Evolutionary conservation across 108 stramenopile genomes (phyloP).

Genomic region (Epithemia pelagica): DNA sequence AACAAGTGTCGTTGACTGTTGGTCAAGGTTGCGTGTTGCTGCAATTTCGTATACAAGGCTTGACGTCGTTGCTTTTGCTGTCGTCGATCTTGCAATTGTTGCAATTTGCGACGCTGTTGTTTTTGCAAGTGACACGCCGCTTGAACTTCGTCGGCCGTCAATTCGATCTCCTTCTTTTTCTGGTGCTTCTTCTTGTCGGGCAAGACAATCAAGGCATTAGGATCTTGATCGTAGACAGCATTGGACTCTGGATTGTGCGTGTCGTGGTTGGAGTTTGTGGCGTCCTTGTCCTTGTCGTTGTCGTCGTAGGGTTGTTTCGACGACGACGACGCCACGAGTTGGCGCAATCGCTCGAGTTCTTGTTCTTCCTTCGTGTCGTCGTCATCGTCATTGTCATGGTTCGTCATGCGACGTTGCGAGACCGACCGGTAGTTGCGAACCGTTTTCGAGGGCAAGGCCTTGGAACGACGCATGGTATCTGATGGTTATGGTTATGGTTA

Average conservation of each 20-base stretch:
- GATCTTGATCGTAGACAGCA: slow-evolving; percentile 14
- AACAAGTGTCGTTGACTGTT: slow-evolving; percentile 21
- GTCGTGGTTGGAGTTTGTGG: not conserved
- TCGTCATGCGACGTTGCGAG: slow-evolving; percentile 82
- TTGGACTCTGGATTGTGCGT: slow-evolving; percentile 10
- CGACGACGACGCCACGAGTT: slow-evolving; percentile 35
- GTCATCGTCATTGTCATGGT: slow-evolving; percentile 12
- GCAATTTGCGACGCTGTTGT: slow-evolving; percentile 58
- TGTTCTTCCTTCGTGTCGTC: slow-evolving; percentile 47
- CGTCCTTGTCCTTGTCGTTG: not conserved
- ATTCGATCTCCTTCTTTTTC: slow-evolving; percentile 36
- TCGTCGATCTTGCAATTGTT: slow-evolving; percentile 54
- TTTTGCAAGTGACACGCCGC: slow-evolving; percentile 63
- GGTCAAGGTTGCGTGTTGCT: slow-evolving; percentile 36
- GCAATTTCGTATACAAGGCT: slow-evolving; percentile 55
- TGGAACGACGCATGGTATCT: slow-evolving; percentile 69
- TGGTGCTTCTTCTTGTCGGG: slow-evolving; percentile 37
- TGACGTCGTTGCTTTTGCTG: slow-evolving; percentile 55
- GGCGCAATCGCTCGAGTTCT: slow-evolving; percentile 50
- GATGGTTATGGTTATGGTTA: not conserved
- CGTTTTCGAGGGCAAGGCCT: slow-evolving; percentile 75
- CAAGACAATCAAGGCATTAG: slow-evolving; percentile 35
- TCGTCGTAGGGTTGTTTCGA: slow-evolving; percentile 6
- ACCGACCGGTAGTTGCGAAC: slow-evolving; percentile 80
- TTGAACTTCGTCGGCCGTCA: slow-evolving; percentile 67